Percentiles rank a stretch among this genome's conserved stretches.
phyloP scores from a whole-genome alignment of 2,329 filamentous ascomycete species.

The Arthrobotrys sphaeroides region DNA sequence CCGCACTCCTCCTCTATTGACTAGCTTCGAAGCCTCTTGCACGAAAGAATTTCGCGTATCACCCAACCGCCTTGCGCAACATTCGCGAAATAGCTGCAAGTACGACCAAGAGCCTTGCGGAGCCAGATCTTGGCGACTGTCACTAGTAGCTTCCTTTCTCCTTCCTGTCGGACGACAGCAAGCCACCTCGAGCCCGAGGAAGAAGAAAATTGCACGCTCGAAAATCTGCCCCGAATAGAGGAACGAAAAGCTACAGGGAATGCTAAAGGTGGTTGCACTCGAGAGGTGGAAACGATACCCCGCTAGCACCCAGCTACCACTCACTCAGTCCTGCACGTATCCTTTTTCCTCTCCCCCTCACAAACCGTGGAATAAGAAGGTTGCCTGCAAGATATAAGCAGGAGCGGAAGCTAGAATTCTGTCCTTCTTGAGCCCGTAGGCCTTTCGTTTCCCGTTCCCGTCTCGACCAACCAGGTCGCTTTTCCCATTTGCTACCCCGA shows the following conservation, averaged over 20 bases:
- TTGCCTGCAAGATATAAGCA: constrained; percentile 50
- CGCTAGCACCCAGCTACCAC: constrained; percentile 47
- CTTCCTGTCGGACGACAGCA: constrained; percentile 48
- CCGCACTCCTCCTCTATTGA: too few relatives aligned
- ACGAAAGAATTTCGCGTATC: constrained; percentile 45
- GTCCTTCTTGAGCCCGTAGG: constrained; percentile 28
- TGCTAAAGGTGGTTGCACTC: constrained; percentile 52
- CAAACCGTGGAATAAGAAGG: constrained; percentile 41
- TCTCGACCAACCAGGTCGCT: constrained; percentile 26
- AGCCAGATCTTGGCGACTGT: constrained; percentile 42
- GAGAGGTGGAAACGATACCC: constrained; percentile 52
- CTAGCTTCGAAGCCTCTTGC: too few relatives aligned
- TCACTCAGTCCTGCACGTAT: constrained; percentile 49
- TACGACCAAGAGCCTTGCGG: constrained; percentile 48
- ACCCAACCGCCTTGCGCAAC: constrained; percentile 45
- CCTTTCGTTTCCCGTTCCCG: constrained; percentile 29
- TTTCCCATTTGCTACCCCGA: constrained; percentile 4
- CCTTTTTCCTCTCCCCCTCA: constrained; percentile 29
- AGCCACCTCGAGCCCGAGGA: constrained; percentile 21
- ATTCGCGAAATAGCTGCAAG: constrained; percentile 53
- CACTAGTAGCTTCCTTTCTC: constrained; percentile 37
- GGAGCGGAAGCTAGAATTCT: constrained; percentile 48
- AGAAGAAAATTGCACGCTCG: constrained; percentile 30
- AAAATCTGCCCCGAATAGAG: constrained; percentile 30
- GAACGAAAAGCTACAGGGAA: constrained; percentile 41